Evolutionary conservation across 441 rosid species (phyloP), one percentile per base, ranked within the genome.

Genomic region (Heliophila coronopifolia): DNA sequence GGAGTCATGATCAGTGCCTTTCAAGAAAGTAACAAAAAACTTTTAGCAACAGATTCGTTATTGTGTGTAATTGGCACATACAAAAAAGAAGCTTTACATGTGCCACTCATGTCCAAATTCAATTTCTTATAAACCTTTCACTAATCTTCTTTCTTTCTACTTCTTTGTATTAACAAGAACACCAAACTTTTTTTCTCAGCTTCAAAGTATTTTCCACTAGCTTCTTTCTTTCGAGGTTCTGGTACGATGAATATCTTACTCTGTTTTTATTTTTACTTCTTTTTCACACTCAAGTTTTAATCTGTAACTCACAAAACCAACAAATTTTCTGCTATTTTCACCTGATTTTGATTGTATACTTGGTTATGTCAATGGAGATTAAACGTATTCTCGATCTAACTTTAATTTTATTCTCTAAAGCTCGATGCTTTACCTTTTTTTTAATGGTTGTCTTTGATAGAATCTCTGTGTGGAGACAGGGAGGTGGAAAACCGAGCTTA

Each of bases 21-120:
- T 64, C 41, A 50, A 57, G 48, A 64, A 64, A 64, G 59, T 28
- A 40, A 36, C 58, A 50, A 17, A 46, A 17, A 46, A 25, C 13
- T 26, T 16, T 63, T 23, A 30, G 31, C 19, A n/a, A 40, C 22
- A 35, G 58, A 56, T 64, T 56, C 46, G 48, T 43, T 32, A 26
- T 3, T 46, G 45, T 41, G n/a, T n/a, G n/a, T 20, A 4, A 56
- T 49, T 63, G 58, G 50, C 12, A 22, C 34, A 19, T 49, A 56
- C 16, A 9, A 49, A 57, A 57, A 50, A 53, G 56, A 59, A 42
- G 63, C 62, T 64, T 36, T 28, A 56, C 69, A 64, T 64, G 58
- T 57, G 59, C 59, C 48, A 46, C 59, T 54, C 67, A 45, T 62
- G 55, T 54, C 55, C 12, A 28, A 53, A 36, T 20, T 26, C 2